Conservation (phyloP, 176 grass and related monocot genomes). For the Saccharum officinarum region DNA sequence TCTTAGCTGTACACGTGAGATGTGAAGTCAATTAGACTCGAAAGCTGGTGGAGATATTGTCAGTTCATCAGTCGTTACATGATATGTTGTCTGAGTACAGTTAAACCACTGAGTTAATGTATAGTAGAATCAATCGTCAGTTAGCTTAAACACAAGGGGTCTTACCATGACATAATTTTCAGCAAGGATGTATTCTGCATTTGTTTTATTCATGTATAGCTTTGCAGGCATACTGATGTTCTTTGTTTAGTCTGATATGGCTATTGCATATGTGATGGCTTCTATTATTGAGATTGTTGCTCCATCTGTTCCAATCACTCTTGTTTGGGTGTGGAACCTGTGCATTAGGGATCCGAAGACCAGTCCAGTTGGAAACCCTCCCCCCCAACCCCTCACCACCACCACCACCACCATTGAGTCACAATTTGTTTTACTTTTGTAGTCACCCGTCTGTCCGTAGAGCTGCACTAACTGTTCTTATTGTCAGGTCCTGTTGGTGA, state of each 20-base stretch:
- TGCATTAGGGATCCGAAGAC: not conserved
- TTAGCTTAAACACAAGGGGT: not conserved
- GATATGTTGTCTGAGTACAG: not conserved
- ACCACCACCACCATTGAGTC: too few relatives aligned
- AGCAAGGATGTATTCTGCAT: not conserved
- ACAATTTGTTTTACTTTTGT: not conserved
- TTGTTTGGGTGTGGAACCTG: not conserved
- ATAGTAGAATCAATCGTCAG: not conserved
- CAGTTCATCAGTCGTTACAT: not conserved
- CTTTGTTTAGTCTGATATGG: not conserved
- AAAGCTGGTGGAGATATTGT: not conserved
- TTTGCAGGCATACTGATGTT: not conserved
- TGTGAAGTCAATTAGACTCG: not conserved
- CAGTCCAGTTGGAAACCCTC: not conserved
- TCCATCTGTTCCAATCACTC: not conserved
- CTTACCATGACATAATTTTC: not conserved
- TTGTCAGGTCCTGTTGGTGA: slow-evolving; percentile 75
- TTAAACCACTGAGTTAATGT: not conserved
- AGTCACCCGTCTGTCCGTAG: not conserved
- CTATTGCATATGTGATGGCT: not conserved
- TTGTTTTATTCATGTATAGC: not conserved
- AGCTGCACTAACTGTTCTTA: not conserved
- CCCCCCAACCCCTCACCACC: not conserved
- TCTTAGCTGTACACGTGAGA: not conserved
- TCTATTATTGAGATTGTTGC: not conserved